Conservation (phyloP, 2,329 filamentous ascomycete genomes). For the Bipolaris oryzae region DNA sequence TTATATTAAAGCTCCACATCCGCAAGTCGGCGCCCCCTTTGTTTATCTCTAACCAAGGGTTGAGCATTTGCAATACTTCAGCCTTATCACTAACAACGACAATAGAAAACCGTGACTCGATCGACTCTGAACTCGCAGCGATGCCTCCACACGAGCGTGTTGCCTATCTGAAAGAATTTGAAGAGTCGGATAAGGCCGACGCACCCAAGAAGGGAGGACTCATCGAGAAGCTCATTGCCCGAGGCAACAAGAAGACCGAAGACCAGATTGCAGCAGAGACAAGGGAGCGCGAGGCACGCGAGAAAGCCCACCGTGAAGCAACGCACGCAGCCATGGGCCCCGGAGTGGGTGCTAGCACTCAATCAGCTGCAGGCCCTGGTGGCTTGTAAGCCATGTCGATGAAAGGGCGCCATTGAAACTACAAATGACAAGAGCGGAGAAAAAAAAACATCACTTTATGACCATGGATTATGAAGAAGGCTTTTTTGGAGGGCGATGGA, state of each 20-base stretch:
- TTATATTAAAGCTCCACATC: neutral
- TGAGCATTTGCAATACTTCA: neutral
- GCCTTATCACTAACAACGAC: neutral
- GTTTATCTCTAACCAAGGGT: neutral
- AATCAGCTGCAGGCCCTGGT: slow-evolving; percentile 24
- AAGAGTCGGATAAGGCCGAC: slow-evolving; percentile 42
- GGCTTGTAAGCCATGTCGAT: slow-evolving; percentile 9
- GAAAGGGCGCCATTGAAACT: neutral
- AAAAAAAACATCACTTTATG: neutral
- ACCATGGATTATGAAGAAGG: slow-evolving; percentile 1
- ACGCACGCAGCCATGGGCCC: slow-evolving; percentile 21
- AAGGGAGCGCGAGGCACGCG: slow-evolving; percentile 27
- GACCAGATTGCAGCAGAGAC: slow-evolving; percentile 40
- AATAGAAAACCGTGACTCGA: slow-evolving; percentile 39
- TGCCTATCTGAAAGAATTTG: slow-evolving; percentile 44
- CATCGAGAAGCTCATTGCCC: slow-evolving; percentile 42
- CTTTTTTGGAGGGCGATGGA: slow-evolving; percentile 5
- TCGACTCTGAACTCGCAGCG: slow-evolving; percentile 42
- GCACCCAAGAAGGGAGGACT: slow-evolving; percentile 42
- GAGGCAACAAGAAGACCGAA: slow-evolving; percentile 45
- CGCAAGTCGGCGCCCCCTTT: neutral
- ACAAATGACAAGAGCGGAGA: neutral
- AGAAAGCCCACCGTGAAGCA: slow-evolving; percentile 17
- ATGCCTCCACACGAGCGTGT: slow-evolving; percentile 44
- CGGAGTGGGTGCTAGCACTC: slow-evolving; percentile 23